Evolutionary conservation across 2,329 filamentous ascomycete species (phyloP).

Genomic region (Talaromyces sp.): DNA sequence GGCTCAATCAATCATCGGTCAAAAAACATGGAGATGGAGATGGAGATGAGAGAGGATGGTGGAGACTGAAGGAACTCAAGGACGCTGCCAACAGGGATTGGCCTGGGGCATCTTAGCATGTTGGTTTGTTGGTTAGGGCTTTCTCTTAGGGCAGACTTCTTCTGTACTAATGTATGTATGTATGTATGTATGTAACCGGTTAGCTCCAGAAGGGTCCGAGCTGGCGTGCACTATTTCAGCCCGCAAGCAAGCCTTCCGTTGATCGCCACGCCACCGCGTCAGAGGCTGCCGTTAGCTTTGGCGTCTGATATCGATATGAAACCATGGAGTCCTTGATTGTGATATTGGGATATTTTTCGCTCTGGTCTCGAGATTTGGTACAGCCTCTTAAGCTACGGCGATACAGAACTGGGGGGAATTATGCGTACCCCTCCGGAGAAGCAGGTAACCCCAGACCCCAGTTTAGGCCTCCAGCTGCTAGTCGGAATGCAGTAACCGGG

Average conservation of each 20-base stretch:
- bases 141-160: background rate
- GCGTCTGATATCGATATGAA: background rate
- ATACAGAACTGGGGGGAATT: background rate
- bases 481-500: background rate
- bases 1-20: background rate
- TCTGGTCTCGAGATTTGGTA: background rate
- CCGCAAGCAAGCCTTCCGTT: constrained; percentile 3
- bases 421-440: background rate
- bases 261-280: constrained; percentile 13
- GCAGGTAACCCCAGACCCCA: background rate
- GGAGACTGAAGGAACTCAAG: background rate
- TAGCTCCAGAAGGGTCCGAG: background rate
- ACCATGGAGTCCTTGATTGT: background rate
- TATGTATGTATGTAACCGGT: background rate
- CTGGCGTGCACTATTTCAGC: background rate
- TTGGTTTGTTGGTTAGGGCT: constrained; percentile 7
- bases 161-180: background rate
- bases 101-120: background rate
- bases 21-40: background rate
- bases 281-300: background rate
- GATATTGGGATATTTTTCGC: background rate
- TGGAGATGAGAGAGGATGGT: background rate
- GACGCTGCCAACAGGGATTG: background rate
- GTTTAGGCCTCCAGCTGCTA: background rate
- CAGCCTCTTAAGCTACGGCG: too few relatives aligned